phyloP scores from a whole-genome alignment of 2,329 filamentous ascomycete genomes.

The Ampelomyces quisqualis region DNA sequence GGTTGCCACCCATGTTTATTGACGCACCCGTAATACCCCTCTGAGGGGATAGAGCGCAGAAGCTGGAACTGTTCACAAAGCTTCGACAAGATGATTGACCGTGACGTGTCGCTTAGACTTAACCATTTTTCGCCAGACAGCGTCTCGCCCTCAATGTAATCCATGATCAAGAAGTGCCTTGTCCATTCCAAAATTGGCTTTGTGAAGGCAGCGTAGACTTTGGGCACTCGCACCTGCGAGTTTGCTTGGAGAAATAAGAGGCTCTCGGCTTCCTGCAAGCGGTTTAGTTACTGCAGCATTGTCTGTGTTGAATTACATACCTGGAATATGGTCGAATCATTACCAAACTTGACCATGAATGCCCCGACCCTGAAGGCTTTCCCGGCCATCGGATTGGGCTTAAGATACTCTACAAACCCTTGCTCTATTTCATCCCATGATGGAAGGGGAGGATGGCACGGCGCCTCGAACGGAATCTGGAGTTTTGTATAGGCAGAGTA shows the following conservation, averaged over 20 bases:
- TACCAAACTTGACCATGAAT: constrained; percentile 2
- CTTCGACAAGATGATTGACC: neutral
- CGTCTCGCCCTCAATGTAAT: constrained; percentile 2
- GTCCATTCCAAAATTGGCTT: neutral
- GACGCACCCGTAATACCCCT: constrained; percentile 4
- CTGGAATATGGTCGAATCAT: neutral
- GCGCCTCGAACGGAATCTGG: constrained; percentile 9
- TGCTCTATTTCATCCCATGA: constrained; percentile 3
- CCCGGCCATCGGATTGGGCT: too few species aligned
- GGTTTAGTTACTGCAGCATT: neutral
- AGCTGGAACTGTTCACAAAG: constrained; percentile 1
- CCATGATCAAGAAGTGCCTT: neutral
- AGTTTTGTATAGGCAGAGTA: constrained; percentile 1
- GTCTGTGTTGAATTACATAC: neutral
- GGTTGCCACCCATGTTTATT: neutral
- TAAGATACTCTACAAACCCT: neutral
- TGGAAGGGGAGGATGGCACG: constrained; percentile 5
- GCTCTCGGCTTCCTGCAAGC: neutral
- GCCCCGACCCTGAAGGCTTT: constrained; percentile 2
- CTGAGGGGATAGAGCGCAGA: constrained; percentile 1
- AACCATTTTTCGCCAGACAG: neutral
- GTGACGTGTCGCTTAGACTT: neutral
- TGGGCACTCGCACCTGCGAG: constrained; percentile 1
- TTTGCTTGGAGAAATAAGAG: constrained; percentile 1
- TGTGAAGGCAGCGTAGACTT: constrained; percentile 1